Conservation (phyloP, 768 basidiomycete species). For the Leccinellum luteum region DNA sequence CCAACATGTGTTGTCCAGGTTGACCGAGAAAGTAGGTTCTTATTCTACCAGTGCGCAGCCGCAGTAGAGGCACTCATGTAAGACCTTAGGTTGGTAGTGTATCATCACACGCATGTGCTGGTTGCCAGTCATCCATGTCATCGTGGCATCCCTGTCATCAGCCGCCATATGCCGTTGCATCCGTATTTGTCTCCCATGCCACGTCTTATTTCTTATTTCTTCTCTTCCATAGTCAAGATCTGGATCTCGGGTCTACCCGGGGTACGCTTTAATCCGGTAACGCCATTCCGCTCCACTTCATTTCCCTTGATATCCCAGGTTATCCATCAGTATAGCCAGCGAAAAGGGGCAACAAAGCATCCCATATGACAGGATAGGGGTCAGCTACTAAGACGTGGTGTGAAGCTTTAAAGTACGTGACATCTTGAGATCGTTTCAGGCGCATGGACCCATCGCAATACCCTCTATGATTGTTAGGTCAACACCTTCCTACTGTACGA, state of each 20-base stretch:
- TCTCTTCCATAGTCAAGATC: slow-evolving; percentile 1
- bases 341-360: slow-evolving; percentile 4
- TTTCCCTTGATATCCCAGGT: neutral
- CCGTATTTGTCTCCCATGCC: neutral
- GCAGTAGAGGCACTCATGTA: neutral
- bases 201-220: neutral
- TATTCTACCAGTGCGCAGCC: slow-evolving; percentile 9
- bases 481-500: neutral
- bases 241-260: slow-evolving; percentile 17
- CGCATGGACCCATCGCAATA: neutral
- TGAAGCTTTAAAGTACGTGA: neutral
- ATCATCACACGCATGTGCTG: slow-evolving; percentile 13
- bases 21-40: slow-evolving; percentile 18
- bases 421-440: neutral
- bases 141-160: neutral
- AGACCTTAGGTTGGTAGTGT: neutral
- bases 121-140: neutral
- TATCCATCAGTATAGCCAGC: slow-evolving; percentile 8
- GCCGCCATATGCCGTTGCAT: neutral
- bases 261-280: neutral
- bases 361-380: neutral
- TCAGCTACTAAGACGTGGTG: neutral
- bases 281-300: neutral
- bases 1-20: slow-evolving; percentile 23
- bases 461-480: neutral